Evolutionary conservation across 1,139 yeast genomes (phyloP).

Genomic region (Spencermartinsiella ligniputridi): DNA sequence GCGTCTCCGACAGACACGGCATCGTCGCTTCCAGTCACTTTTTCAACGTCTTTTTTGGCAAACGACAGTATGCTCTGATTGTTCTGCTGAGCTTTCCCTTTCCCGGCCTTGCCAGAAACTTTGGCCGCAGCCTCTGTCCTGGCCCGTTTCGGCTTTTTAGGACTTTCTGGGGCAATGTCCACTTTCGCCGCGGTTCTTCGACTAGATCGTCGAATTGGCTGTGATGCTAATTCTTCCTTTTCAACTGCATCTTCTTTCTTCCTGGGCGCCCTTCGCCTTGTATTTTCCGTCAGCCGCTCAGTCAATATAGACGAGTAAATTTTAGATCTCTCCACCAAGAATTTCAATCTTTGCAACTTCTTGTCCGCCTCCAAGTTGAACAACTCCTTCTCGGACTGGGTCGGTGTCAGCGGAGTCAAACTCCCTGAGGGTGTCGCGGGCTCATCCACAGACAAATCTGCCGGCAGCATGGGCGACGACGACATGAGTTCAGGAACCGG

Average conservation of each 20-base stretch:
- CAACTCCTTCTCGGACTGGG: constrained; percentile 7
- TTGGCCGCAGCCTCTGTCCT: not conserved
- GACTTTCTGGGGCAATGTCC: not conserved
- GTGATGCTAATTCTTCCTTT: not conserved
- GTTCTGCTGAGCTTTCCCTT: too few relatives aligned
- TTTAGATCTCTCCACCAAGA: constrained; percentile 75
- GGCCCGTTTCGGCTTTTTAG: not conserved
- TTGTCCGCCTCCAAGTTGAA: constrained; percentile 26
- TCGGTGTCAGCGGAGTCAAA: not conserved
- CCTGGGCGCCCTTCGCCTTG: not conserved
- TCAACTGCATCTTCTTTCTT: not conserved
- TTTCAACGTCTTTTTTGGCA: not conserved
- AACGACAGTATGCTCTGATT: not conserved
- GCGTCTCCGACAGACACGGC: not conserved
- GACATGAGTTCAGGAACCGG: constrained; percentile 1
- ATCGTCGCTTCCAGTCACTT: not conserved
- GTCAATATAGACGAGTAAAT: constrained; percentile 79
- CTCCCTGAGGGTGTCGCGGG: constrained; percentile 3
- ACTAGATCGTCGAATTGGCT: constrained; percentile 1
- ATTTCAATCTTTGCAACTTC: constrained; percentile 61
- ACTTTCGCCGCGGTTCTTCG: not conserved
- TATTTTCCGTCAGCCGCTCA: constrained; percentile 47
- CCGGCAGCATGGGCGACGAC: not conserved
- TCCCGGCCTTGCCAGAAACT: not conserved
- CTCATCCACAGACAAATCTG: not conserved